Evolutionary conservation across 2,329 filamentous ascomycete species (phyloP).

Genomic region (Thermothelomyces thermophilus): DNA sequence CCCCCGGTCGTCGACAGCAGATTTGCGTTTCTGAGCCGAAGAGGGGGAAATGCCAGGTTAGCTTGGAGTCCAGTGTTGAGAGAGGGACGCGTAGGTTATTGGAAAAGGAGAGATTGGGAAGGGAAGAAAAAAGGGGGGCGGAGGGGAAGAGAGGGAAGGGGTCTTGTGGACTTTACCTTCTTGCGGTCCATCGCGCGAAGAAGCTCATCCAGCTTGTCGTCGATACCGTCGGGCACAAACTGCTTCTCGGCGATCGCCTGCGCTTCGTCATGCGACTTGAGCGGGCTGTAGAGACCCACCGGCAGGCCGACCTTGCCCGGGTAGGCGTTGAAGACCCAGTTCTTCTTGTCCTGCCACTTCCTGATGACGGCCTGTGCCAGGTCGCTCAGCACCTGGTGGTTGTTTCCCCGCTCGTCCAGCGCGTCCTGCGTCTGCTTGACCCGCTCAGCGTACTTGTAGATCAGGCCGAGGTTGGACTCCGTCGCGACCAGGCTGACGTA

Average conservation of each 20-base stretch:
- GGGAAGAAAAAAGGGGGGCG: not conserved
- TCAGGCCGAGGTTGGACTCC: constrained; percentile 78
- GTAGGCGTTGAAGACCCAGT: constrained; percentile 80
- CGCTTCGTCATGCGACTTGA: constrained; percentile 70
- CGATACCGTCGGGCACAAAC: constrained; percentile 70
- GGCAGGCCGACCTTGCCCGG: constrained; percentile 76
- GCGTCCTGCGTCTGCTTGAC: constrained; percentile 86
- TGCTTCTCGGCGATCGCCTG: constrained; percentile 82
- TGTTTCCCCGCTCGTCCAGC: constrained; percentile 62
- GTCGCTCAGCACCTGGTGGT: constrained; percentile 81
- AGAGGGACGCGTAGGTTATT: no score
- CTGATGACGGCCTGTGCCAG: constrained; percentile 76
- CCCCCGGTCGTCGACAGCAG: constrained; percentile 39
- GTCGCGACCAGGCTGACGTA: constrained; percentile 78
- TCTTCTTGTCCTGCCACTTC: constrained; percentile 77
- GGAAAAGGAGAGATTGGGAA: not conserved
- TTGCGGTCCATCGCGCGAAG: constrained; percentile 63
- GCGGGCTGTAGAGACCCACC: constrained; percentile 65
- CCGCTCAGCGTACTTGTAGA: constrained; percentile 86
- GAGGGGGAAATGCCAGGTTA: not conserved
- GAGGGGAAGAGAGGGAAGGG: not conserved
- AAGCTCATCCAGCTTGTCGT: constrained; percentile 67
- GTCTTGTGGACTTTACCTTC: constrained; percentile 45
- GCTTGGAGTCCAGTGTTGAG: not conserved
- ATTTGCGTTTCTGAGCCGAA: constrained; percentile 51